These are phyloP conservation scores for Colletotrichum lindemuthianum DNA, from an alignment of 2,329 filamentous ascomycete species.

Conservation along the genomic window DNA sequence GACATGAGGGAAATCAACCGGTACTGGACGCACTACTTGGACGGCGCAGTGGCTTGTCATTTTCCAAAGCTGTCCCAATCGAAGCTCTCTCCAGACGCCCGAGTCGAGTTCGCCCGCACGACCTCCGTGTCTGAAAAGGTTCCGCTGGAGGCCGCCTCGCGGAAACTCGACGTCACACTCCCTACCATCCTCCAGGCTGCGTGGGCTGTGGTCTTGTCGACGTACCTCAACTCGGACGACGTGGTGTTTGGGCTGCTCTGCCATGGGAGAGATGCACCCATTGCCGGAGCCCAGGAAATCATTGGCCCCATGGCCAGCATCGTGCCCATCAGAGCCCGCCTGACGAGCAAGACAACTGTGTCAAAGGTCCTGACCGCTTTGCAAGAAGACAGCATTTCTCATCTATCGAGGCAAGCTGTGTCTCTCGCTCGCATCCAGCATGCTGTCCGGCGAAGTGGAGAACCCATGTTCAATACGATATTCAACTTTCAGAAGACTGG, in stretches of 20 bases:
- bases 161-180: conserved; percentile 68
- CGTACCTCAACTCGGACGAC: conserved; percentile 78
- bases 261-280: conserved; percentile 62
- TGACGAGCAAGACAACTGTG: not conserved
- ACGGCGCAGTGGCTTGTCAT: not conserved
- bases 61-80: not conserved
- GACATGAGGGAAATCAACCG: not conserved
- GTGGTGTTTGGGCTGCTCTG: conserved; percentile 79
- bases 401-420: conserved; percentile 1
- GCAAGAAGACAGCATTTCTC: conserved; percentile 15
- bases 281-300: conserved; percentile 61
- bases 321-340: conserved; percentile 61
- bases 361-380: not conserved
- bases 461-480: conserved; percentile 17
- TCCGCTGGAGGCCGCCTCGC: not conserved
- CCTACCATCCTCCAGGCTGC: conserved; percentile 80
- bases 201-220: conserved; percentile 79
- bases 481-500: conserved; percentile 24
- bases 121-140: not conserved
- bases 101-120: conserved; percentile 3
- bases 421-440: conserved; percentile 20
- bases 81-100: not conserved
- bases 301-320: conserved; percentile 70
- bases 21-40: conserved; percentile 15
- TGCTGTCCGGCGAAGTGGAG: not conserved